Evolutionary conservation across 1,139 yeast genomes (phyloP).

Genomic region (Saccharomyces hybrid): DNA sequence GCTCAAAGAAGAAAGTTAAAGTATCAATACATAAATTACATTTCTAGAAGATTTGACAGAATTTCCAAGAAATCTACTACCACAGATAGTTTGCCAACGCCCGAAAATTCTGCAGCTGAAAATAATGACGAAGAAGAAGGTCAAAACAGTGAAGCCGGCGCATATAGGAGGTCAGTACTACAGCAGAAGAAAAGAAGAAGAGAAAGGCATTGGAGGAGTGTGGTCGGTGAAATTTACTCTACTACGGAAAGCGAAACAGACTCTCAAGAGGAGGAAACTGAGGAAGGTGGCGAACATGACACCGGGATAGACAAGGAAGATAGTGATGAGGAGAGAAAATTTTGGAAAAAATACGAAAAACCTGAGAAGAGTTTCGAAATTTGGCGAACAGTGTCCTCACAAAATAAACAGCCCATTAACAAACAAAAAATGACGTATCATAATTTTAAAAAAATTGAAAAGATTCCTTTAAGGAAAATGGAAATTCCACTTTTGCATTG

Average conservation of each 20-base stretch:
- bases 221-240: constrained; percentile 4
- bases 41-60: constrained; percentile 14
- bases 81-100: constrained; percentile 19
- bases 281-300: constrained; percentile 2
- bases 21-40: constrained; percentile 24
- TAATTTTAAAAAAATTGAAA: constrained; percentile 14
- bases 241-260: constrained; percentile 3
- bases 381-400: constrained; percentile 16
- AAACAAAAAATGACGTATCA: constrained; percentile 15
- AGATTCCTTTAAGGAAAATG: constrained; percentile 13
- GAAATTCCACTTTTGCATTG: constrained; percentile 14
- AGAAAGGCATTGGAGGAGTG: constrained; percentile 6
- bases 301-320: constrained; percentile 2
- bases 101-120: constrained; percentile 24
- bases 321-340: constrained; percentile 20
- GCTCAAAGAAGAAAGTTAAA: constrained; percentile 22
- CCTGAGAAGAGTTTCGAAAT: constrained; percentile 28
- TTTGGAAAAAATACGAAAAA: constrained; percentile 19
- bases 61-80: constrained; percentile 6
- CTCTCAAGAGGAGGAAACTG: constrained; percentile 1
- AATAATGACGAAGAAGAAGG: constrained; percentile 8
- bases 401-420: constrained; percentile 13
- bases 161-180: not conserved
- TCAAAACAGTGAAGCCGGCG: not conserved
- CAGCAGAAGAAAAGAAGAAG: constrained; percentile 2